phyloP scores from a whole-genome alignment of 768 basidiomycete species.

The Sistotremastrum suecicum region DNA sequence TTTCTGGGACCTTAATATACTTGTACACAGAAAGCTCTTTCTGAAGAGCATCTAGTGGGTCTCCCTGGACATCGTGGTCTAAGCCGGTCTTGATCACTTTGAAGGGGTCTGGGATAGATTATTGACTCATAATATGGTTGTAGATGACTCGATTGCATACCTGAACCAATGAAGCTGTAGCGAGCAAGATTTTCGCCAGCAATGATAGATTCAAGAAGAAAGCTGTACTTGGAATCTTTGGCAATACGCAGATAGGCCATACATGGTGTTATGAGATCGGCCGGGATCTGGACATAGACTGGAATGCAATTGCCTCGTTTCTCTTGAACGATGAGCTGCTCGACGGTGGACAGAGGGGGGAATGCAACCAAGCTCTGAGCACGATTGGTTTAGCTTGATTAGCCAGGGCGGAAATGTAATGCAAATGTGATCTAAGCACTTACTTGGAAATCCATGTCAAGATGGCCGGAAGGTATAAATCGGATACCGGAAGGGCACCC shows the following conservation, averaged over 20 bases:
- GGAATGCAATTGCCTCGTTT: constrained; percentile 88
- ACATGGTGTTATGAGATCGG: constrained; percentile 93
- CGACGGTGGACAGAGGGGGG: constrained; percentile 62
- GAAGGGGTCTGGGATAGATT: constrained; percentile 56
- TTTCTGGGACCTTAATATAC: constrained; percentile 83
- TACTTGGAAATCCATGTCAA: no score
- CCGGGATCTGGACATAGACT: constrained; percentile 83
- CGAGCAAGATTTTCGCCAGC: constrained; percentile 84
- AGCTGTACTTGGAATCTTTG: constrained; percentile 87
- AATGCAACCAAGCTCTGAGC: constrained; percentile 48
- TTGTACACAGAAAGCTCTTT: constrained; percentile 75
- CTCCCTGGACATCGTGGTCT: constrained; percentile 67
- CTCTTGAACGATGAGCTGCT: constrained; percentile 64
- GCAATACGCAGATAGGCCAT: constrained; percentile 91
- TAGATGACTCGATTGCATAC: constrained; percentile 28
- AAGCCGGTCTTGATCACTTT: constrained; percentile 86
- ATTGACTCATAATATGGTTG: neutral
- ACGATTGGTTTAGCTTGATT: no score
- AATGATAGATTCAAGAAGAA: constrained; percentile 85
- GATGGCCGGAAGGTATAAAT: no score
- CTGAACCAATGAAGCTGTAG: constrained; percentile 93
- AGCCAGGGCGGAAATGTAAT: no score
- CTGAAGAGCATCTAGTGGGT: constrained; percentile 76
- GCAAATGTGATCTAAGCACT: no score
- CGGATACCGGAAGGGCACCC: no score